These are phyloP conservation scores for Phytophthora cryptogea DNA, from an alignment of 352 stramenopile species.

Conservation along the genomic window DNA sequence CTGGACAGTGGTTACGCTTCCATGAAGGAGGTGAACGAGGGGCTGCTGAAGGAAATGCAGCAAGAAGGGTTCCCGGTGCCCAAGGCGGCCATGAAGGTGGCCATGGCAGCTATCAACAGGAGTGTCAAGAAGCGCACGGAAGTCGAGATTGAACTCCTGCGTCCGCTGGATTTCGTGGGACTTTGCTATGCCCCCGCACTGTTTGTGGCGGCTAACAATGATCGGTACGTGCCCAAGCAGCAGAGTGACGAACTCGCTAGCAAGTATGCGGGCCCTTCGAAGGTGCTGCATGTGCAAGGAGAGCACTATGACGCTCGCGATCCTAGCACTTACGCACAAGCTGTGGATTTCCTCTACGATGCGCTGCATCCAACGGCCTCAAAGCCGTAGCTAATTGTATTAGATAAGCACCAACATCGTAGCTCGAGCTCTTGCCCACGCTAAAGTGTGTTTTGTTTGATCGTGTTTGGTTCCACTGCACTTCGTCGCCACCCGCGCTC, in stretches of 20 bases:
- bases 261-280: constrained; percentile 63
- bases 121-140: constrained; percentile 80
- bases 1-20: constrained; percentile 77
- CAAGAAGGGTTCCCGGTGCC: constrained; percentile 77
- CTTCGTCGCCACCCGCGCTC: neutral
- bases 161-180: constrained; percentile 71
- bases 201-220: constrained; percentile 63
- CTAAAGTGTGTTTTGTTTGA: constrained; percentile 4
- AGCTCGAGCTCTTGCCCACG: constrained; percentile 7
- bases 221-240: constrained; percentile 67
- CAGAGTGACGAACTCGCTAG: constrained; percentile 70
- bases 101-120: constrained; percentile 64
- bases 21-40: constrained; percentile 70
- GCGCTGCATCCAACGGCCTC: constrained; percentile 40
- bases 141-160: constrained; percentile 69
- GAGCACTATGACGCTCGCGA: constrained; percentile 68
- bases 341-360: constrained; percentile 68
- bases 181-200: constrained; percentile 76
- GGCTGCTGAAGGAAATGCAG: constrained; percentile 64
- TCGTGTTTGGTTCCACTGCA: constrained; percentile 6
- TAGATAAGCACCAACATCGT: constrained; percentile 10
- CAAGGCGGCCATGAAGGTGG: constrained; percentile 72
- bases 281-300: constrained; percentile 58
- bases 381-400: constrained; percentile 28
- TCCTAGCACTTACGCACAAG: constrained; percentile 48